These are phyloP conservation scores for Serendipita sp. DNA, from an alignment of 768 basidiomycete species.

Conservation along the genomic window DNA sequence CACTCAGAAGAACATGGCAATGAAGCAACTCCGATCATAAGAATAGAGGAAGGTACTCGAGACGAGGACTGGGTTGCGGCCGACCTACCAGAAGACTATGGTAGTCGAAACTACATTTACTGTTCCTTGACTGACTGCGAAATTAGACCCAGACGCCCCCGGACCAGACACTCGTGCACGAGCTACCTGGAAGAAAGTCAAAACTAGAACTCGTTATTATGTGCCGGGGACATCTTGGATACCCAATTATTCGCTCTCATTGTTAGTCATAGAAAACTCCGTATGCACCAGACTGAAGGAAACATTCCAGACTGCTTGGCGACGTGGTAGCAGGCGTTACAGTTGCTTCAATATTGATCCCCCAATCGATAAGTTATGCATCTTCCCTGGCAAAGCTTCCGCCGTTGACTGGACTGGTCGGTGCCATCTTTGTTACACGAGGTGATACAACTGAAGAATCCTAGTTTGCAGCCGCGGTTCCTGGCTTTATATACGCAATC, in stretches of 20 bases:
- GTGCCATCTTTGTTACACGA: constrained; percentile 15
- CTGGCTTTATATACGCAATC: constrained; percentile 77
- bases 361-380: constrained; percentile 83
- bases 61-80: neutral
- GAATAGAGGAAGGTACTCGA: neutral
- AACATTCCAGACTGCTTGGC: constrained; percentile 31
- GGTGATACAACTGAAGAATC: neutral
- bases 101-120: neutral
- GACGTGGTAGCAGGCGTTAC: constrained; percentile 78
- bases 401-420: constrained; percentile 69
- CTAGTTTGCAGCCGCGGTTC: constrained; percentile 72
- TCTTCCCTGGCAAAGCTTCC: constrained; percentile 71
- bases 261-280: constrained; percentile 28
- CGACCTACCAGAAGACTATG: neutral
- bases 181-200: constrained; percentile 9
- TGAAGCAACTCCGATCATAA: neutral
- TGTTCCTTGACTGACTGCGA: neutral
- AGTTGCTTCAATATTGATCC: constrained; percentile 68
- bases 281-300: constrained; percentile 6
- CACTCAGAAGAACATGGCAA: no score
- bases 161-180: neutral
- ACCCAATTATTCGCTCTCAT: constrained; percentile 50
- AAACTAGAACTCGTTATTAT: constrained; percentile 46
- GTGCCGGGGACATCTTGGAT: constrained; percentile 67
- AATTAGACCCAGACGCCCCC: neutral